These are phyloP conservation scores for Rhododendron simsii DNA, from an alignment of 148 eudicot species.

Conservation along the genomic window DNA sequence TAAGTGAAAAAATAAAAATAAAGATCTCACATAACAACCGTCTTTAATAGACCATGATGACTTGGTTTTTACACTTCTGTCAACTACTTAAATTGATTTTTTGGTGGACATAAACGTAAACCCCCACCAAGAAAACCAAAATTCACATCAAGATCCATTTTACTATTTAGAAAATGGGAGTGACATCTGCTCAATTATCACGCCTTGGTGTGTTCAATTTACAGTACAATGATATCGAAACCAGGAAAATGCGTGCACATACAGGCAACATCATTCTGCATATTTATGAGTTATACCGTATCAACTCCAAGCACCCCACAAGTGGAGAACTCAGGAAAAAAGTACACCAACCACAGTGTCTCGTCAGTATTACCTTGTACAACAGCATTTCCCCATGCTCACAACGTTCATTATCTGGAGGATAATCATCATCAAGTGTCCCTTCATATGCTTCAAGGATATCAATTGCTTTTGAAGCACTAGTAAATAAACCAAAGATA, in stretches of 20 bases:
- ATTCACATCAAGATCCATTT: not conserved
- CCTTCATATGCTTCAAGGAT: constrained; percentile 99
- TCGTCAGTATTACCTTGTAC: constrained; percentile 57
- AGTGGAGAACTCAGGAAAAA: not conserved
- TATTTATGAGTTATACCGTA: not conserved
- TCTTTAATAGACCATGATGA: not conserved
- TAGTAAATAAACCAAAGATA: constrained; percentile 21
- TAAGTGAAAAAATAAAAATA: not conserved
- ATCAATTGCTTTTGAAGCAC: constrained; percentile 91
- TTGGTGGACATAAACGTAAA: not conserved
- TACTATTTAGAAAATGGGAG: not conserved
- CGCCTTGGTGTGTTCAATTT: not conserved
- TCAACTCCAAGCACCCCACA: not conserved
- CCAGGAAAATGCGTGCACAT: not conserved
- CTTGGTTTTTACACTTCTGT: constrained; percentile 1
- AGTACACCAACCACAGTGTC: not conserved
- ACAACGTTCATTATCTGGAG: constrained; percentile 89
- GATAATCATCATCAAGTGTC: constrained; percentile 93
- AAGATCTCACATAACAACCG: not conserved
- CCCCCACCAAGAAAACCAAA: not conserved
- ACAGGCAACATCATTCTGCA: not conserved
- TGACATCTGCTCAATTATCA: not conserved
- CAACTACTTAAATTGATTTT: not conserved
- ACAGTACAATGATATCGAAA: not conserved
- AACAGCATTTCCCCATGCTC: constrained; percentile 99